Evolutionary conservation across 441 rosid genomes (phyloP), one percentile per base, ranked within the genome.

Genomic region (Kokia cookei): DNA sequence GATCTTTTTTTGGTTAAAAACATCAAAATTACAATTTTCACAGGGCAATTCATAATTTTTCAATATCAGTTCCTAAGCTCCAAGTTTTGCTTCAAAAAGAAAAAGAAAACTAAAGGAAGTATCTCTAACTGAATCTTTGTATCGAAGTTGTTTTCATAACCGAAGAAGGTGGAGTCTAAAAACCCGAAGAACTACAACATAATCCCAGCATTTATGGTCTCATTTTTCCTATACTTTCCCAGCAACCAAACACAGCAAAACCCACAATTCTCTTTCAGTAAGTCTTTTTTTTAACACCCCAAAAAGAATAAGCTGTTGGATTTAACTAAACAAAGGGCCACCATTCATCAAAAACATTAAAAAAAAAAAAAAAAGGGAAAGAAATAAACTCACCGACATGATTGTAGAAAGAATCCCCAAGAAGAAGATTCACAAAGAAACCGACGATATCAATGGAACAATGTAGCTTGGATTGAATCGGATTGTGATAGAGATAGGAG

Each of bases 241-340:
- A 22, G 60, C 12, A 61, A 61, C 75, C 58, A 72, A 61, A 72
- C 59, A 48, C 27, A 60, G 68, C 68, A 61, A 54, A 12, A 35
- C 63, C 62, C 63, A 35, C n/a, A 37, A 32, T 53, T 51, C 62
- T 12, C 12, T 32, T 51, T 32, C 62, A 17, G 29, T 15, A 53
- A 15, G n/a, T 17, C 13, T 15, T 32, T 17, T 42, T 22, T 35
- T 12, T 32, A 32, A 32, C 35, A 14, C 14, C 8, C 7, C 15
- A 13, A 40, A 32, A 35, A 29, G 0, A 11, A 32, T 32, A 32
- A 32, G 9, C 3, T 35, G 47, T 69, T 32, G 47, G 62, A 54
- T 69, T 62, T 69, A 53, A 69, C 48, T 53, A 32, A 69, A 60
- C 50, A 40, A 35, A 55, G 45, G 65, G 45, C 42, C 22, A 22